Percentiles rank a stretch among this genome's conserved stretches.
phyloP scores from a whole-genome alignment of 352 stramenopile species.

The Phytophthora crassamura region DNA sequence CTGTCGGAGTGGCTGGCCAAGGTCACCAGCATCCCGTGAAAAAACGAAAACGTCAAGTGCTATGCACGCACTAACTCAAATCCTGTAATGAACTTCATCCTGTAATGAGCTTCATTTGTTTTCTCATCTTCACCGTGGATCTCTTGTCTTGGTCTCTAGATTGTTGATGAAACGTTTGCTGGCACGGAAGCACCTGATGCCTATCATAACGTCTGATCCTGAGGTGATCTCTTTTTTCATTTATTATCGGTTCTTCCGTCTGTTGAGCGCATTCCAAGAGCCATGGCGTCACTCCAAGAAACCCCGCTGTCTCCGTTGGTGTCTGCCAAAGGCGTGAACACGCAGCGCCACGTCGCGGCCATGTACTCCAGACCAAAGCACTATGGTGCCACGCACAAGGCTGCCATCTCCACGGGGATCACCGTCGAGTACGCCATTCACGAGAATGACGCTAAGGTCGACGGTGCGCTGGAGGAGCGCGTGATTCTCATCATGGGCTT shows the following conservation, averaged over 20 bases:
- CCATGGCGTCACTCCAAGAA: constrained; percentile 19
- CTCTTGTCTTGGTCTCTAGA: background rate
- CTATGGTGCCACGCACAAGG: constrained; percentile 28
- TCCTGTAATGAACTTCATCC: too few species aligned
- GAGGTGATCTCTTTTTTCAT: constrained; percentile 9
- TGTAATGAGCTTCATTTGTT: too few species aligned
- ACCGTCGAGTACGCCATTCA: constrained; percentile 59
- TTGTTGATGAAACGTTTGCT: constrained; percentile 17
- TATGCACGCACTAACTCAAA: constrained; percentile 1
- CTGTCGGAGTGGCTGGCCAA: constrained; percentile 47
- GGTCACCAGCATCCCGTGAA: constrained; percentile 22
- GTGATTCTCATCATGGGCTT: constrained; percentile 67
- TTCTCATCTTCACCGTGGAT: too few species aligned
- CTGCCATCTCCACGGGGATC: constrained; percentile 43
- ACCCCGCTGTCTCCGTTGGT: constrained; percentile 23
- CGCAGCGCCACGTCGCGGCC: constrained; percentile 50
- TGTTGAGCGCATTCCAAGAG: background rate
- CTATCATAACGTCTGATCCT: constrained; percentile 9
- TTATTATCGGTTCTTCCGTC: constrained; percentile 8
- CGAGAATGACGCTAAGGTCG: constrained; percentile 24
- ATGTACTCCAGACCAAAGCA: constrained; percentile 40
- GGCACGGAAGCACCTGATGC: constrained; percentile 7
- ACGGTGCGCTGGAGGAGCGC: constrained; percentile 22
- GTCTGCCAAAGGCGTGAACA: constrained; percentile 33
- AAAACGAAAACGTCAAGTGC: background rate